Conservation (phyloP, 768 basidiomycete genomes). For the Lactarius psammicola region DNA sequence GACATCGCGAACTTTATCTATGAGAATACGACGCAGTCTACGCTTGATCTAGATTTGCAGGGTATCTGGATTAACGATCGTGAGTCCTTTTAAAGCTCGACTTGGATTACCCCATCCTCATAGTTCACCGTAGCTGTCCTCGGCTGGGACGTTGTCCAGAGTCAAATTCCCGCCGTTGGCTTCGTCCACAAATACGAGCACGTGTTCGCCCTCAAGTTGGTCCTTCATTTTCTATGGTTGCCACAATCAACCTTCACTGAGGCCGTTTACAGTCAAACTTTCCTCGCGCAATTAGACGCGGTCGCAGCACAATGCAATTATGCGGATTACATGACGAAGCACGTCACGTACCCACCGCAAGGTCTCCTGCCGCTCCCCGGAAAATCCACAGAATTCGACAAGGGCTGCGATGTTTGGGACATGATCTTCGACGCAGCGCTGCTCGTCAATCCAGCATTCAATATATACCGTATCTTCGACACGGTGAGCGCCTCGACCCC, state of each 20-base stretch:
- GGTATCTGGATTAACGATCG: slow-evolving; percentile 77
- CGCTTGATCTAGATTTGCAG: slow-evolving; percentile 56
- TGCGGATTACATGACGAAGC: slow-evolving; percentile 56
- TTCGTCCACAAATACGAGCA: slow-evolving; percentile 73
- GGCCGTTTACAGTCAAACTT: slow-evolving; percentile 51
- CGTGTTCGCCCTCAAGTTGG: slow-evolving; percentile 73
- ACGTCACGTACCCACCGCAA: slow-evolving; percentile 65
- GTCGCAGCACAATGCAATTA: slow-evolving; percentile 58
- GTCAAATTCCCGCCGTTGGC: slow-evolving; percentile 67
- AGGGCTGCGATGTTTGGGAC: slow-evolving; percentile 70
- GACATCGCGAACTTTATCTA: slow-evolving; percentile 78
- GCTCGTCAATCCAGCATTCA: slow-evolving; percentile 68
- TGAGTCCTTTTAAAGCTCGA: slow-evolving; percentile 37
- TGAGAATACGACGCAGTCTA: slow-evolving; percentile 44
- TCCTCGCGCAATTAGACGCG: slow-evolving; percentile 56
- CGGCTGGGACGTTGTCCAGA: slow-evolving; percentile 63
- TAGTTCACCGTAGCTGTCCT: slow-evolving; percentile 45
- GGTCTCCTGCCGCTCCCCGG: slow-evolving; percentile 68
- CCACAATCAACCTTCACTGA: neutral
- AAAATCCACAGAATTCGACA: slow-evolving; percentile 43
- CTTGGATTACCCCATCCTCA: neutral
- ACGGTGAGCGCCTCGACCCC: slow-evolving; percentile 44
- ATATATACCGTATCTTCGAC: slow-evolving; percentile 77
- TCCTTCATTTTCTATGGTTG: slow-evolving; percentile 5
- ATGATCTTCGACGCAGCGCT: slow-evolving; percentile 62